Base-by-base conservation (phyloP, 257 asterid species). In the Solanum ahanhuiri region DNA sequence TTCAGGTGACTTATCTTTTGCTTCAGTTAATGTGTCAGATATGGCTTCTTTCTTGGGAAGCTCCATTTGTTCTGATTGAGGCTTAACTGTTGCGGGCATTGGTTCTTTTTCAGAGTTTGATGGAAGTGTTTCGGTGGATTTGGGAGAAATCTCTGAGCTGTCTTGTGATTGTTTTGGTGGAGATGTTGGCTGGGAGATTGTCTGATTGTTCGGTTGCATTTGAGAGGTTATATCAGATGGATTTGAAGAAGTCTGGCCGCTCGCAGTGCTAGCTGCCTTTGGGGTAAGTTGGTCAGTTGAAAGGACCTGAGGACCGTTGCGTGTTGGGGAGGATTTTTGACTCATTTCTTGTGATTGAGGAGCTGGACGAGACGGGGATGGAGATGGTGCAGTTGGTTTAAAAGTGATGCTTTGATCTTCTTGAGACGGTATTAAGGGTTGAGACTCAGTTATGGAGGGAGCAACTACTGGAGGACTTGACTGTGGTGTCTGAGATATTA, bases 281-380 rank as follows among this genome's bases (percentile, higher is more conserved):
- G 89, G 76, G 48, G 89, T 81, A 18, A 72, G 84, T 41, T 76
- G 70, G 18, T 88, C 39, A 10, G 85, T 82, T 51, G 84, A 57
- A 31, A 70, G 87, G 84, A 89, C 37, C 58, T 81, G 88, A 83
- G 90, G 63, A 45, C 84, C 70, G 33, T 41, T 31, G 28, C 82
- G 87, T 81, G 90, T 82, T 31, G 92, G 91, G 41, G 93, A 89
- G 51, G 90, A 82, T 34, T 91, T 81, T 11, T 41, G 83, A 60
- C 86, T 84, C 54, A 58, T 83, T 57, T 89, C 82, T 67, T 48
- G 88, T 23, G 93, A 31, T 85, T 89, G 91, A 28, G 91, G 82
- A 45, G 87, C 58, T 57, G 87, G 76, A 28, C 58, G 88, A 83
- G 94, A 86, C 28, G 90, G 93, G 35, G 93, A 86, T 66, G 91